Evolutionary conservation across 768 basidiomycete species (phyloP).

Genomic region (Mycena rebaudengoi): DNA sequence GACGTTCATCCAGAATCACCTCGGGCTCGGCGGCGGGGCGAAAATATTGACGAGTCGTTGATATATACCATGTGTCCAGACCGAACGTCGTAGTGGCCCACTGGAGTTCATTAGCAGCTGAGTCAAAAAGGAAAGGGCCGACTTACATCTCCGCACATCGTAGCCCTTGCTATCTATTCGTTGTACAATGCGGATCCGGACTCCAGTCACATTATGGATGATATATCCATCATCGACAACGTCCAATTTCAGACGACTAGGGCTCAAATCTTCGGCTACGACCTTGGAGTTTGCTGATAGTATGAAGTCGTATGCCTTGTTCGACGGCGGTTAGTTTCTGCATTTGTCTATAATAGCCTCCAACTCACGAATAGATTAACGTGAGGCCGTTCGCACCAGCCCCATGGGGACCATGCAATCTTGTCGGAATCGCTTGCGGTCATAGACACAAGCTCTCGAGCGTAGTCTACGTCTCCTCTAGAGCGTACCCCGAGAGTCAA

Average conservation of each 20-base stretch:
- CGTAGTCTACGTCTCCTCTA: slow-evolving; percentile 83
- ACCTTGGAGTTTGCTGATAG: slow-evolving; percentile 66
- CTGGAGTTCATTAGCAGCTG: slow-evolving; percentile 44
- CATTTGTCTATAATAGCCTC: background rate
- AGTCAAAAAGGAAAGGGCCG: background rate
- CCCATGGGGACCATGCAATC: slow-evolving; percentile 69
- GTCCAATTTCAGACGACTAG: slow-evolving; percentile 70
- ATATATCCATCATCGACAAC: slow-evolving; percentile 74
- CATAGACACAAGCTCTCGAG: slow-evolving; percentile 71
- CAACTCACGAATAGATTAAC: slow-evolving; percentile 72
- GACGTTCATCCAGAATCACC: slow-evolving; percentile 29
- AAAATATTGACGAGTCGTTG: slow-evolving; percentile 67
- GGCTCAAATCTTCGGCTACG: slow-evolving; percentile 74
- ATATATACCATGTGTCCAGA: slow-evolving; percentile 86
- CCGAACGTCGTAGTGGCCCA: slow-evolving; percentile 83
- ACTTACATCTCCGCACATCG: slow-evolving; percentile 83
- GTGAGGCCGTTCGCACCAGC: slow-evolving; percentile 79
- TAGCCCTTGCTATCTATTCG: slow-evolving; percentile 87
- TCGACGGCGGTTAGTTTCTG: slow-evolving; percentile 5
- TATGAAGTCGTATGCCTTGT: slow-evolving; percentile 84
- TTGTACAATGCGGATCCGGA: slow-evolving; percentile 80
- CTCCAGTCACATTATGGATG: slow-evolving; percentile 79
- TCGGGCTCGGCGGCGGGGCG: slow-evolving; percentile 21
- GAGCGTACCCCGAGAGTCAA: slow-evolving; percentile 75
- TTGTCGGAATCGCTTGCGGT: slow-evolving; percentile 58